Conservation (phyloP, 2,329 filamentous ascomycete genomes). For the Neopestalotiopsis clavispora region DNA sequence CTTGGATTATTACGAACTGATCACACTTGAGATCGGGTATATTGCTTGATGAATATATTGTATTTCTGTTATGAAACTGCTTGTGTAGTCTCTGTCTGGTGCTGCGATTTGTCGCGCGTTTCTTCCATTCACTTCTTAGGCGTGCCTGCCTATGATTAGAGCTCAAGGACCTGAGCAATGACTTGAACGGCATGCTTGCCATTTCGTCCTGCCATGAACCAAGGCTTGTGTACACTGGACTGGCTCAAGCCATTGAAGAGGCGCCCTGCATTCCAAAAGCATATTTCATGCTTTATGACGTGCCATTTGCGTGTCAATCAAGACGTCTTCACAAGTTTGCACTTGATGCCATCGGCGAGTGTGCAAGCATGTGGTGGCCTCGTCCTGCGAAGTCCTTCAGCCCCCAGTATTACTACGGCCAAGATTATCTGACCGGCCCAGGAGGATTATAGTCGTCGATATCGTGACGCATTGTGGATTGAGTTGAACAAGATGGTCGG, state of each 20-base stretch:
- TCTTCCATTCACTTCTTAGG: background rate
- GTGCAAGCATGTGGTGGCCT: background rate
- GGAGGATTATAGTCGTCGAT: background rate
- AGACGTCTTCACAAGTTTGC: background rate
- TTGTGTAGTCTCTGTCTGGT: background rate
- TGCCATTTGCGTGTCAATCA: too few relatives aligned
- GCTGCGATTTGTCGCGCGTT: background rate
- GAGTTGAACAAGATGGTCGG: background rate
- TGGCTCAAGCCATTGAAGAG: background rate
- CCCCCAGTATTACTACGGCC: background rate
- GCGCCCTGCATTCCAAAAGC: background rate
- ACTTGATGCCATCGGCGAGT: background rate
- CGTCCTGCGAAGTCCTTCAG: background rate
- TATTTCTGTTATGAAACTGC: background rate
- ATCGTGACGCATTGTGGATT: background rate
- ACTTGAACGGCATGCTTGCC: background rate
- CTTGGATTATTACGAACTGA: conserved; percentile 5
- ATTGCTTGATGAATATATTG: background rate
- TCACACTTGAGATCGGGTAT: background rate
- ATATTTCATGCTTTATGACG: background rate
- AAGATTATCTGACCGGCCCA: background rate
- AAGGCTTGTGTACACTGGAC: background rate
- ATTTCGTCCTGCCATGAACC: background rate
- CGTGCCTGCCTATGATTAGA: background rate
- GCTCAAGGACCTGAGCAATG: background rate